Percentiles rank a stretch among this genome's conserved stretches.
Evolutionary conservation across 1,139 yeast species (phyloP).

Genomic region (Protomyces arabidopsidicola): DNA sequence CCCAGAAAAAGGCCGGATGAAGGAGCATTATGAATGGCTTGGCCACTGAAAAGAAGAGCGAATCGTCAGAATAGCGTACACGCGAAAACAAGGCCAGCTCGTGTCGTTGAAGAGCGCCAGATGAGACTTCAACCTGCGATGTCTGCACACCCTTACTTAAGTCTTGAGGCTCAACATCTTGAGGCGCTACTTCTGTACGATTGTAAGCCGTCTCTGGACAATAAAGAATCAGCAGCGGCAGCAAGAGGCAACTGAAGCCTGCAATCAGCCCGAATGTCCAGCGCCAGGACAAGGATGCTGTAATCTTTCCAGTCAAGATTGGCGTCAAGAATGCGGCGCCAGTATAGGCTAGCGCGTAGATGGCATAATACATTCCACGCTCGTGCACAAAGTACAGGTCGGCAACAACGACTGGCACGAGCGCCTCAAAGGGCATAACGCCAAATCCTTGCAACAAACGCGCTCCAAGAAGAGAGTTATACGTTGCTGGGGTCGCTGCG

Average conservation of each 20-base stretch:
- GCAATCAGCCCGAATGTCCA: conserved; percentile 32
- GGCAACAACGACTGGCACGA: conserved; percentile 32
- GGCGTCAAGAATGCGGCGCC: conserved; percentile 33
- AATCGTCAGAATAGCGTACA: conserved; percentile 28
- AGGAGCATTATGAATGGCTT: conserved; percentile 31
- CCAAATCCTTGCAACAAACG: conserved; percentile 33
- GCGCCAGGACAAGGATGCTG: conserved; percentile 31
- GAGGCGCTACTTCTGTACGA: conserved; percentile 16
- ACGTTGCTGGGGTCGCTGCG: conserved; percentile 31
- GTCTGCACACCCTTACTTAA: not conserved
- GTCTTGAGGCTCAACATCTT: not conserved
- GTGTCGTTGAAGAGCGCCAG: conserved; percentile 14
- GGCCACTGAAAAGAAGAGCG: conserved; percentile 30
- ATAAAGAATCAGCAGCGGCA: conserved; percentile 30
- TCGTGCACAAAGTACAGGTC: conserved; percentile 33
- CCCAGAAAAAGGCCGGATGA: conserved; percentile 33
- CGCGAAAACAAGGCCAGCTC: conserved; percentile 30
- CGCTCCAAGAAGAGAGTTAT: conserved; percentile 32
- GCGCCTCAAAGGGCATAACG: conserved; percentile 33
- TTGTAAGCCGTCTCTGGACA: conserved; percentile 32
- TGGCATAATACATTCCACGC: conserved; percentile 32
- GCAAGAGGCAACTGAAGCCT: conserved; percentile 28
- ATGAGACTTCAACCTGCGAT: not conserved
- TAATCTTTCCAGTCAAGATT: conserved; percentile 31
- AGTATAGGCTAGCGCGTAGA: conserved; percentile 30